phyloP scores from a whole-genome alignment of 1,284 basidiomycete genomes.

The Trametes versicolor region DNA sequence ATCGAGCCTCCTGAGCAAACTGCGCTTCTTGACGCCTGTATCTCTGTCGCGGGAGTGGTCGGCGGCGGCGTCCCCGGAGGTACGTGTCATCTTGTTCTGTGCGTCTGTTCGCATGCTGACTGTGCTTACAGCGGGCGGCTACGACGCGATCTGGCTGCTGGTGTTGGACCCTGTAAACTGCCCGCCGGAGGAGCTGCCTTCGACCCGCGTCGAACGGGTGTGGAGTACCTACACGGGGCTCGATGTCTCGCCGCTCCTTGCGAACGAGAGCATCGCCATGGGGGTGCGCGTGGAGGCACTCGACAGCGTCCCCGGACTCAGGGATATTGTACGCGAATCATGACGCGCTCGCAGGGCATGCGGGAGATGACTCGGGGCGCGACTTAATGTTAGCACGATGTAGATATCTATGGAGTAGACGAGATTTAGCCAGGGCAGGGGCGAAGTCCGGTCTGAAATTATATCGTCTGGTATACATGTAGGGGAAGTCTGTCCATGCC shows the following conservation, averaged over 20 bases:
- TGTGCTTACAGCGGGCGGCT: constrained; percentile 83
- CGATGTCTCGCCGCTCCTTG: constrained; percentile 83
- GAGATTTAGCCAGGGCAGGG: background rate
- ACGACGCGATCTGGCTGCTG: constrained; percentile 96
- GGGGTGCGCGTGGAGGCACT: constrained; percentile 76
- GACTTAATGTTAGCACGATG: background rate
- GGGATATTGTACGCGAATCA: constrained; percentile 49
- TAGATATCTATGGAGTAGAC: background rate
- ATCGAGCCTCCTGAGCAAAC: constrained; percentile 96
- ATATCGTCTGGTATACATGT: constrained; percentile 33
- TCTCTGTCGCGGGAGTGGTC: constrained; percentile 83
- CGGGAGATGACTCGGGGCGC: background rate
- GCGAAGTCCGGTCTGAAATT: constrained; percentile 3
- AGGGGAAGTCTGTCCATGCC: constrained; percentile 15
- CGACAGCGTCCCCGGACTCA: constrained; percentile 70
- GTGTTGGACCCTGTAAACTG: constrained; percentile 71
- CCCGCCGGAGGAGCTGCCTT: constrained; percentile 49
- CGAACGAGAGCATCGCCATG: constrained; percentile 77
- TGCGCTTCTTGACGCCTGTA: constrained; percentile 84
- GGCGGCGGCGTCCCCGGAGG: constrained; percentile 98
- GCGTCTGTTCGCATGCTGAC: constrained; percentile 10
- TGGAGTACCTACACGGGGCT: constrained; percentile 82
- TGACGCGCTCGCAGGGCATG: constrained; percentile 3
- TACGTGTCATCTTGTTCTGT: constrained; percentile 46
- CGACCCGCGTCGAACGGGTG: constrained; percentile 67